phyloP scores from a whole-genome alignment of 495 filamentous ascomycete genomes.

The Parathielavia appendiculata region DNA sequence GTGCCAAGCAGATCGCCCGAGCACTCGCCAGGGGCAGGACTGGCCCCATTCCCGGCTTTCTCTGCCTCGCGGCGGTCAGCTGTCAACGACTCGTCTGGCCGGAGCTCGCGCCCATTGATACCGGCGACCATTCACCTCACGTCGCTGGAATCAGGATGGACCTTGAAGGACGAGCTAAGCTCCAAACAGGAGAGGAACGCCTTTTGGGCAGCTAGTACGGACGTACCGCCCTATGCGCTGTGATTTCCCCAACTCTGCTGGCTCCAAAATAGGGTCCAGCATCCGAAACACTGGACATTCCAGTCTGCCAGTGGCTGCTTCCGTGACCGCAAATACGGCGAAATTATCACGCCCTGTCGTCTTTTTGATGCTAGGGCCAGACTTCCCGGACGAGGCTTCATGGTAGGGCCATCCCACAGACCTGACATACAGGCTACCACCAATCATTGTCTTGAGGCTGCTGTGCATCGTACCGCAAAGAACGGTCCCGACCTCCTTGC shows the following conservation, averaged over 20 bases:
- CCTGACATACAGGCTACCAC: conserved; percentile 12
- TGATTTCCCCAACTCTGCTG: background rate
- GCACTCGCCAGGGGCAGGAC: conserved; percentile 8
- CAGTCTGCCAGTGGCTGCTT: background rate
- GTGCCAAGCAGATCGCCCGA: conserved; percentile 2
- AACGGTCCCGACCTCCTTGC: conserved; percentile 17
- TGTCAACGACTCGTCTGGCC: conserved; percentile 5
- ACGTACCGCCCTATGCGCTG: conserved; percentile 10
- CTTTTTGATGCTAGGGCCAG: background rate
- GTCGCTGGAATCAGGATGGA: conserved; percentile 2
- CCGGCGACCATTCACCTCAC: conserved; percentile 23
- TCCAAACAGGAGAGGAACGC: conserved; percentile 1
- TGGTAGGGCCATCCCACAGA: conserved; percentile 14
- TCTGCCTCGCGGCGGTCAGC: conserved; percentile 4
- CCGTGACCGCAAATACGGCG: background rate
- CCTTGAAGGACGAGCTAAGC: conserved; percentile 3
- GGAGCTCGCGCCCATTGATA: conserved; percentile 20
- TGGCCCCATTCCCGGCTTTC: conserved; percentile 7
- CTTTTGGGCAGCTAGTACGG: conserved; percentile 2
- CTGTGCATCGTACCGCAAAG: background rate
- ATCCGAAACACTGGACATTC: background rate
- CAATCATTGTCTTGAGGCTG: conserved; percentile 25
- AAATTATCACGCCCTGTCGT: background rate
- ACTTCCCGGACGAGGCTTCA: conserved; percentile 17
- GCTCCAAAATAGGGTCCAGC: background rate